These are phyloP conservation scores for Pythium pyrilobum DNA, from an alignment of 352 stramenopile genomes.

Conservation along the genomic window DNA sequence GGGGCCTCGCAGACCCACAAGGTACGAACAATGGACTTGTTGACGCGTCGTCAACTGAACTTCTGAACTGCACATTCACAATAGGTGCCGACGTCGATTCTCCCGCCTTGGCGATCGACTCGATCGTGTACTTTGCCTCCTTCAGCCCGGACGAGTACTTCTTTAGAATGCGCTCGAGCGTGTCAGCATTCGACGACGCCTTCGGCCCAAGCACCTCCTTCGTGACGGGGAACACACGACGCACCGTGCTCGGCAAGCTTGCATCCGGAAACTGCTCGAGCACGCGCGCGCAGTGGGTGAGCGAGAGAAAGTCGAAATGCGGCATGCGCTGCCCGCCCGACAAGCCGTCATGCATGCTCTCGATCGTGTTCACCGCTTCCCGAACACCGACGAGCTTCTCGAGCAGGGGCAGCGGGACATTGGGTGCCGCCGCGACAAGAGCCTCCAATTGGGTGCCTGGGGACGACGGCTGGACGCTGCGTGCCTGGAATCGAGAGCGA, in stretches of 20 bases:
- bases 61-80: slow-evolving; percentile 11
- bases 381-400: slow-evolving; percentile 67
- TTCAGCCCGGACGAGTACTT: slow-evolving; percentile 31
- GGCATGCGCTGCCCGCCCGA: slow-evolving; percentile 47
- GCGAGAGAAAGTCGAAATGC: slow-evolving; percentile 62
- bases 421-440: slow-evolving; percentile 37
- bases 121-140: slow-evolving; percentile 30
- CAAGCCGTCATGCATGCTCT: slow-evolving; percentile 41
- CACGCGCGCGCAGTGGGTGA: slow-evolving; percentile 53
- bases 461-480: slow-evolving; percentile 55
- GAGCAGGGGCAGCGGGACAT: slow-evolving; percentile 42
- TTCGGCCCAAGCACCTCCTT: slow-evolving; percentile 38
- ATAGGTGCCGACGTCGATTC: slow-evolving; percentile 5
- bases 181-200: slow-evolving; percentile 37
- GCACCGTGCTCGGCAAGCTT: slow-evolving; percentile 29
- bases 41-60: neutral
- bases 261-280: slow-evolving; percentile 43
- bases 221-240: slow-evolving; percentile 55
- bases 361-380: slow-evolving; percentile 67
- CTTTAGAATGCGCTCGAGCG: slow-evolving; percentile 46
- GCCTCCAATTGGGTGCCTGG: slow-evolving; percentile 60
- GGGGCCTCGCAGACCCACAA: slow-evolving; percentile 33
- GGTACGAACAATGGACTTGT: slow-evolving; percentile 23
- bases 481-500: slow-evolving; percentile 81
- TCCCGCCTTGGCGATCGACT: slow-evolving; percentile 27